Base-by-base conservation (phyloP, 139 green algal genomes). In the Chlorella ohadii region DNA sequence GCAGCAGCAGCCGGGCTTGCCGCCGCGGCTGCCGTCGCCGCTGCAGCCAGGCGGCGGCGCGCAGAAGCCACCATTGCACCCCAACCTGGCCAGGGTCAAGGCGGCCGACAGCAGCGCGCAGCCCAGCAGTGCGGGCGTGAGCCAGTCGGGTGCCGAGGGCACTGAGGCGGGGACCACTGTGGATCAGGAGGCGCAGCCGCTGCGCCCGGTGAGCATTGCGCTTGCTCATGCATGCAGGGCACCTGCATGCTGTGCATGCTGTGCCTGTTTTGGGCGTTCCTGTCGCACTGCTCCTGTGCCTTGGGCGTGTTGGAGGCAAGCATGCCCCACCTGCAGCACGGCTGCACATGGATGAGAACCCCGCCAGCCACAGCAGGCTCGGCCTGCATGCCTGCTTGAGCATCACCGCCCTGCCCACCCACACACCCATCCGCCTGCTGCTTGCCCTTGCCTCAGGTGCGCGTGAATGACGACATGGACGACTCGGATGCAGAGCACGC, bases 401-500 rank as follows among this genome's bases (percentile, higher is more conserved):
- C 44, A 51, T 16, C 44, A 9, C 19, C 34, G 0, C 7, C 31
- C 76, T n/a, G 15, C 36, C 73, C 3, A 25, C 64, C 44, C 34
- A 16, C 23, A 22, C n/a, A 11, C 28, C n/a, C n/a, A 61, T 25
- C 39, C 78, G n/a, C n/a, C n/a, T n/a, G n/a, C n/a, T n/a, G n/a
- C n/a, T n/a, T n/a, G n/a, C n/a, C n/a, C n/a, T n/a, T n/a, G n/a
- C 63, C n/a, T 2, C 47, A 81, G 57, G 85, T 87, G 27, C 20
- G 22, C 22, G 27, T 17, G 0, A 64, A 88, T 31, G 86, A 86
- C 55, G 81, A 90, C 28, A 65, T 88, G 51, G 88, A 90, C 73
- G 82, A 83, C 71, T 84, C 85, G 1, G 86, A 88, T n/a, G 81
- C 65, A 36, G 67, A 91, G 66, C 86, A 86, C 71, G 73, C 79